Base-by-base conservation (phyloP, 2,329 filamentous ascomycete genomes). In the Dryadomyces quercus-mongolicae region DNA sequence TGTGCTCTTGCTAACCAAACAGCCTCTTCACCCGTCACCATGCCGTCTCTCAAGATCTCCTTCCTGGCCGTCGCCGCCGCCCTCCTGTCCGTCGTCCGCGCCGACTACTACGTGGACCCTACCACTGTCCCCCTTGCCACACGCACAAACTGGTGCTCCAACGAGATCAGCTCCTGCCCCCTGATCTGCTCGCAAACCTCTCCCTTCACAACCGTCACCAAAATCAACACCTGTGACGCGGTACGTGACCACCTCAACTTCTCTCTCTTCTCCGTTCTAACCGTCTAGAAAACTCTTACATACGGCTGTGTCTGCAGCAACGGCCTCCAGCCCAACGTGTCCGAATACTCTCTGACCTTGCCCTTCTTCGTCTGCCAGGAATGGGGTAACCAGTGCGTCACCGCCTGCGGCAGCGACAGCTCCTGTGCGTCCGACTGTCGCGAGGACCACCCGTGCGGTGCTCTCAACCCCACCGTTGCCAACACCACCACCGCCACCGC, bases 301-400 rank as follows among this genome's bases (percentile, higher is more conserved):
- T 92, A 85, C 70, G 73, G 75, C 59, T 93, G 87, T 67, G 73
- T 88, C 61, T 93, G 87, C 72, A 74, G 76, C 58, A 75, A 85
- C 65, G 78, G 80, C 65, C 66, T 76, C 58, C 70, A 77, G 52
- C 87, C 87, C 60, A 90, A 91, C 70, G 70, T 88, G 50, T 81
- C 84, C 63, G 77, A 91, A 69, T 93, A 85, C 76, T 84, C 83
- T 20, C 76, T 88, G 61, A 91, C 87, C 1, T 74, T 93, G 25
- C 87, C 88, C 38, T 92, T 81, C 76, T 88, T 83, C 71, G 76
- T 82, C 62, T 93, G 87, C 77, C 76, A 75, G 49, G 76, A 85
- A 69, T 88, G 78, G 76, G 84, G 80, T 62, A 81, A 72, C 66
- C 79, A 88, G 68, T 89, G 85, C 66, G 81, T 85, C 13, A 64